Evolutionary conservation across 1,284 basidiomycete species (phyloP).

Genomic region (Schizophyllum amplum): DNA sequence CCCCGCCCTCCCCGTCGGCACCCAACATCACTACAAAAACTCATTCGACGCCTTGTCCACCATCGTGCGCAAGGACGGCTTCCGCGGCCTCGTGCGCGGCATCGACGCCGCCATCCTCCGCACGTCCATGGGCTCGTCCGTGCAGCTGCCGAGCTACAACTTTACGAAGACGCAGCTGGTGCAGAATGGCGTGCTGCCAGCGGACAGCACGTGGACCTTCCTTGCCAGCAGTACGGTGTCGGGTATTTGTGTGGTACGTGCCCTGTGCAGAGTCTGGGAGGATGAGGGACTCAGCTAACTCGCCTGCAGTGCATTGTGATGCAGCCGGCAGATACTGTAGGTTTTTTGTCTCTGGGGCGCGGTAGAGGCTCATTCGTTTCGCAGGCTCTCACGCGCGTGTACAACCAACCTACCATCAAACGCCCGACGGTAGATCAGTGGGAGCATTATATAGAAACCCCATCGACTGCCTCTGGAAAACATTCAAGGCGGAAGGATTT

Average conservation of each 20-base stretch:
- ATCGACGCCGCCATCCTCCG: constrained; percentile 91
- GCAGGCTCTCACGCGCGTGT: constrained; percentile 88
- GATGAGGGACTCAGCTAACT: no score
- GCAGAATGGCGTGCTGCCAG: constrained; percentile 53
- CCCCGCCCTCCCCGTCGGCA: constrained; percentile 86
- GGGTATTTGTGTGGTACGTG: constrained; percentile 82
- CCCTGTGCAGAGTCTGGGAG: no score
- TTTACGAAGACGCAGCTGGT: constrained; percentile 80
- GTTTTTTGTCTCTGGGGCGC: constrained; percentile 18
- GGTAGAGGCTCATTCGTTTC: constrained; percentile 3
- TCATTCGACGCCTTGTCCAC: constrained; percentile 76
- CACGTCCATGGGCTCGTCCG: constrained; percentile 90
- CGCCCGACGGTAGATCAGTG: constrained; percentile 65
- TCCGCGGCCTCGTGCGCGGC: constrained; percentile 79
- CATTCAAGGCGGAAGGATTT: constrained; percentile 84
- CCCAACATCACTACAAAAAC: constrained; percentile 87
- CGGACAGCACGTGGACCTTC: constrained; percentile 82
- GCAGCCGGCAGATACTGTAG: constrained; percentile 83
- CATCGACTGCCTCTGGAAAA: constrained; percentile 96
- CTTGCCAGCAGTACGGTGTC: constrained; percentile 84
- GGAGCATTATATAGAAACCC: constrained; percentile 87
- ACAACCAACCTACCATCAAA: constrained; percentile 83
- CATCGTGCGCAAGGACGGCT: constrained; percentile 73
- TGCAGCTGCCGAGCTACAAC: constrained; percentile 94
- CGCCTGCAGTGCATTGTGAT: constrained; percentile 65